Evolutionary conservation across 208 protist genomes (phyloP), one percentile per base, ranked within the genome.

Genomic region (Wallacemonas collosoma): DNA sequence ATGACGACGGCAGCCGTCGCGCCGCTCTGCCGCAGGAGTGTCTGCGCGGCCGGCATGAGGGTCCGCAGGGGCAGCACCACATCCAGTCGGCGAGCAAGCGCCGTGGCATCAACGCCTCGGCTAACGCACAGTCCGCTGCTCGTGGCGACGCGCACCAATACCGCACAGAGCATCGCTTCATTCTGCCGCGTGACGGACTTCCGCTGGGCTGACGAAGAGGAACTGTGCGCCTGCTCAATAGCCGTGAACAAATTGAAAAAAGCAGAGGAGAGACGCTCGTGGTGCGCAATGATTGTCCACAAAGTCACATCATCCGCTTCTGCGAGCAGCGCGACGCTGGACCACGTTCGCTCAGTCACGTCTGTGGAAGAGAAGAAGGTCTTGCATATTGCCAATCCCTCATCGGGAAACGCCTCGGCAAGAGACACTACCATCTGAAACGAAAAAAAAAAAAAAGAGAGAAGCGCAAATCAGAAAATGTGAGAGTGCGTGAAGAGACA

Each of bases 281-380:
- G 87, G 66, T 93, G 81, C 1, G 84, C 74, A 4, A 91, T 47
- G 41, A 94, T 80, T 9, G 85, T 95, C 92, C 92, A 96, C 61
- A 96, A 93, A 1, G 89, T 93, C 9, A 88, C 64, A 64, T 96
- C 85, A 62, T 96, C 92, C 2, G 76, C 86, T 3, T 85, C 69
- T 1, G 88, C 76, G 2, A 95, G 71, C n/a, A 87, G 77, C 53
- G 73, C 45, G 11, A 94, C 36, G 48, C 81, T 67, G 39, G 56
- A 64, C 91, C 91, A 96, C 12, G 81, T 78, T 70, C 86, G 88
- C 36, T 93, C 83, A 2, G 77, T 83, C 26, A 87, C 76, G 63
- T 93, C 89, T 0, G 80, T 82, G 9, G 83, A 87, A 65, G 75
- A 68, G 62, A 93, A 92, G 73, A 93, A 95, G 39, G 73, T 69